Base-by-base conservation (phyloP, 495 filamentous ascomycete species). In the Penicillium parvum region DNA sequence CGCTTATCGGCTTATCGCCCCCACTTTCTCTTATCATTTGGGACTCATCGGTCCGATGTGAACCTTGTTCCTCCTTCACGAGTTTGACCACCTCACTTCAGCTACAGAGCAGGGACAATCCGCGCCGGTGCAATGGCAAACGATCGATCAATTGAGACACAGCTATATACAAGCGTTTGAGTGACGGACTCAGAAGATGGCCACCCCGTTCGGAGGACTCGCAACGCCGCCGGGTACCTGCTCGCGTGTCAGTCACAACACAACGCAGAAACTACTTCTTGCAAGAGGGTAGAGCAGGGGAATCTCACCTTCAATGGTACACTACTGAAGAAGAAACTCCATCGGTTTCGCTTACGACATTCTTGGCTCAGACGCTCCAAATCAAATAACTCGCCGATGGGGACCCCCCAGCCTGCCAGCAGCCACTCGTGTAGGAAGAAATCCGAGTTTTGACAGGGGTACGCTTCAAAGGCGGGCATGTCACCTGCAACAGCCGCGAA, bases 321-420 rank as follows among this genome's bases (percentile, higher is more conserved):
- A 54, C 74, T 78, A 21, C 57, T 70, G 30, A 82, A 60, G 48
- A 80, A 81, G 41, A 81, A 80, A 6, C 49, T 66, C 61, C 63
- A 77, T 29, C 72, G 60, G 8, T 50, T 50, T 40, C 54, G 47
- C 47, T 66, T 48, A 32, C 58, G 49, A 64, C 77, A 80, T 45
- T 65, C 61, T 50, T 52, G 40, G 15, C 53, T 53, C 49, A 81
- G 52, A 25, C 52, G 53, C 61, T 80, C 75, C 27, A 80, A 47
- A 60, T 81, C 73, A 58, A 78, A 81, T 47, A 79, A 52, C 61
- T 82, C 78, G 1, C 77, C 77, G 50, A 82, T 77, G 3, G 77
- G 77, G 45, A 71, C 43, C 3, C 78, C 78, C 76, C 75, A 83
- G 6, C 72, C 72, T 3, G 63, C 70, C 18, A 81, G 51, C 20